These are phyloP conservation scores for Saccharomycopsis schoenii DNA, from an alignment of 805 yeast species.

Conservation along the genomic window DNA sequence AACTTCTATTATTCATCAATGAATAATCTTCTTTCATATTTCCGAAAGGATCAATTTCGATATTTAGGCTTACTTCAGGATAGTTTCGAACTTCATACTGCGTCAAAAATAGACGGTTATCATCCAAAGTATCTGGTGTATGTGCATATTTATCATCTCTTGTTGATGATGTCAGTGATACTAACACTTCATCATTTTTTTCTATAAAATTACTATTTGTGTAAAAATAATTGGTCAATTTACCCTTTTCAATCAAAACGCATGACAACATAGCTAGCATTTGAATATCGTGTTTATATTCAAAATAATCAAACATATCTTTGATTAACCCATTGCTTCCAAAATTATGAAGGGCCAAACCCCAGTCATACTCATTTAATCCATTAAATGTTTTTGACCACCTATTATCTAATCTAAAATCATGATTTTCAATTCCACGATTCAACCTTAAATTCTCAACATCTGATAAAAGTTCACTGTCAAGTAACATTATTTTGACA, in stretches of 20 bases:
- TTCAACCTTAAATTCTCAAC: constrained; percentile 37
- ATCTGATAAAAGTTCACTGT: constrained; percentile 45
- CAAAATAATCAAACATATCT: constrained; percentile 56
- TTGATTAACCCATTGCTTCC: constrained; percentile 60
- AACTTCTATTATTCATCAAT: background rate
- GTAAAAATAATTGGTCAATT: background rate
- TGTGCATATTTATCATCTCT: background rate
- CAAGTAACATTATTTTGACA: constrained; percentile 30
- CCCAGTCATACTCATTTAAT: constrained; percentile 51
- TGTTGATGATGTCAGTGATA: background rate
- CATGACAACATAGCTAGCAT: constrained; percentile 88
- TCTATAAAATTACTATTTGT: background rate
- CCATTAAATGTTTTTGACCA: constrained; percentile 20
- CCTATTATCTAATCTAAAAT: background rate
- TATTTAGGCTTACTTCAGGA: constrained; percentile 19
- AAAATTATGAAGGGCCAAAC: constrained; percentile 50
- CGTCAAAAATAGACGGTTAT: background rate
- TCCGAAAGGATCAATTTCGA: constrained; percentile 21
- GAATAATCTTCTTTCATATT: constrained; percentile 1
- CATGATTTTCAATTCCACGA: background rate
- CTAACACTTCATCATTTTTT: background rate
- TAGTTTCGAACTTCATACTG: constrained; percentile 5
- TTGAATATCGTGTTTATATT: constrained; percentile 57
- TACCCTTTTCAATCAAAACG: constrained; percentile 41
- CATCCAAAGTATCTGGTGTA: background rate